Conservation (phyloP, 139 green algal species). For the Tetradesmus obliquus region DNA sequence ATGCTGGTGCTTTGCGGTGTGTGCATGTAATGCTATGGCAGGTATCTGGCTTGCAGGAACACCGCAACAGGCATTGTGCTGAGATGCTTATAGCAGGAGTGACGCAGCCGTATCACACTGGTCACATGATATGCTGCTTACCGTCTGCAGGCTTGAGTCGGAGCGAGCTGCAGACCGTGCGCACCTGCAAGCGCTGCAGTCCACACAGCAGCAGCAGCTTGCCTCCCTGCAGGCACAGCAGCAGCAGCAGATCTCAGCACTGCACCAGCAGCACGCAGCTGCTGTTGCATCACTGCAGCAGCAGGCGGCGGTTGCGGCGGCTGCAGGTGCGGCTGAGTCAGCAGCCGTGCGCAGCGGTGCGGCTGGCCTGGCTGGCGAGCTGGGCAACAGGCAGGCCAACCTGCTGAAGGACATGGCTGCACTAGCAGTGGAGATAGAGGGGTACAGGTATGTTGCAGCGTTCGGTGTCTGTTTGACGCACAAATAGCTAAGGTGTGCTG, state of each 20-base stretch:
- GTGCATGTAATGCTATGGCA: no score
- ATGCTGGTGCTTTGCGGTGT: not conserved
- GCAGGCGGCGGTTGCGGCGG: constrained; percentile 2
- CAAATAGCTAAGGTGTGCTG: no score
- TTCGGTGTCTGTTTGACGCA: not conserved
- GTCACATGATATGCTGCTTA: not conserved
- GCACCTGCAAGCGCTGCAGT: constrained; percentile 1
- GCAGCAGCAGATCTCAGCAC: constrained; percentile 21
- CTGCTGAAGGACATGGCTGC: constrained; percentile 35
- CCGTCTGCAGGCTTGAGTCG: constrained; percentile 8
- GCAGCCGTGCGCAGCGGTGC: constrained; percentile 11
- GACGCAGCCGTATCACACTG: not conserved
- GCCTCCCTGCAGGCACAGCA: constrained; percentile 8
- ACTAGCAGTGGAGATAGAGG: constrained; percentile 28
- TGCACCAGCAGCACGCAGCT: constrained; percentile 32
- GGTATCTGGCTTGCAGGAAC: no score
- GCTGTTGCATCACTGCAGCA: constrained; percentile 12
- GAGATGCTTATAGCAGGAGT: not conserved
- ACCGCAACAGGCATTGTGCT: no score
- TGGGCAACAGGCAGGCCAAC: not conserved
- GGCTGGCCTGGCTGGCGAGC: constrained; percentile 15
- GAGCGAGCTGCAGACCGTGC: constrained; percentile 12
- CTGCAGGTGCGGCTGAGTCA: constrained; percentile 4
- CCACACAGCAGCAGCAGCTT: not conserved
- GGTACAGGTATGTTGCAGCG: constrained; percentile 21